Evolutionary conservation across 2,329 filamentous ascomycete species (phyloP).

Genomic region (Samsoniella hepiali): DNA sequence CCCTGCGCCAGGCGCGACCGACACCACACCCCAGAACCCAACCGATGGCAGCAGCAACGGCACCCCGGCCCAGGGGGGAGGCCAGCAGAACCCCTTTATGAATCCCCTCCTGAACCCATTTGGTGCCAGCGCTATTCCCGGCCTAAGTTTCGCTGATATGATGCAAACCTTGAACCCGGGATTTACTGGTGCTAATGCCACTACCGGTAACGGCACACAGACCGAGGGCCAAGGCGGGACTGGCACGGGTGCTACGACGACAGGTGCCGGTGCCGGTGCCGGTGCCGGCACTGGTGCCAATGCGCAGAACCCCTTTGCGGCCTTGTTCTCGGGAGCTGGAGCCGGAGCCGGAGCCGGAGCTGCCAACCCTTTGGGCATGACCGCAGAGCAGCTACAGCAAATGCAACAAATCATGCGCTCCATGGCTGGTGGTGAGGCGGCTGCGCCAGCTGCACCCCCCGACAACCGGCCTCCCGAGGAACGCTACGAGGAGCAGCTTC

Average conservation of each 20-base stretch:
- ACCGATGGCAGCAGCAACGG: constrained; percentile 33
- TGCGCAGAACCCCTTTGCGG: constrained; percentile 62
- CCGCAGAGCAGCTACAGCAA: constrained; percentile 54
- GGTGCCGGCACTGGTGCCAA: constrained; percentile 18
- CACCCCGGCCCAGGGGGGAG: constrained; percentile 6
- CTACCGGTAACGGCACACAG: constrained; percentile 2
- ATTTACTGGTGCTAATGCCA: constrained; percentile 17
- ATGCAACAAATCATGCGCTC: constrained; percentile 49
- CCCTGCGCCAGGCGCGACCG: constrained; percentile 86
- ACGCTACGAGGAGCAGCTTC: constrained; percentile 81
- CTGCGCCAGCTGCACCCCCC: constrained; percentile 52
- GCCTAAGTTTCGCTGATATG: constrained; percentile 23
- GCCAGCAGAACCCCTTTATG: constrained; percentile 24
- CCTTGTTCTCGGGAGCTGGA: constrained; percentile 49
- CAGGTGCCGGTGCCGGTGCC: constrained; percentile 18
- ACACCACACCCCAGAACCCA: constrained; percentile 65
- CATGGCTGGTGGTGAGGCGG: constrained; percentile 30
- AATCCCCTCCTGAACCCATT: constrained; percentile 45
- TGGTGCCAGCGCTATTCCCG: constrained; percentile 22
- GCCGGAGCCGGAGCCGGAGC: constrained; percentile 35
- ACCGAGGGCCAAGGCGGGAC: constrained; percentile 27
- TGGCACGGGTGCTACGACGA: constrained; percentile 1
- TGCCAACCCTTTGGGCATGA: constrained; percentile 45
- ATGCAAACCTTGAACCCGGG: constrained; percentile 25
- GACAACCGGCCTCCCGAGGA: constrained; percentile 93